Evolutionary conservation across 495 filamentous ascomycete species (phyloP).

Genomic region (Cryomyces antarcticus): DNA sequence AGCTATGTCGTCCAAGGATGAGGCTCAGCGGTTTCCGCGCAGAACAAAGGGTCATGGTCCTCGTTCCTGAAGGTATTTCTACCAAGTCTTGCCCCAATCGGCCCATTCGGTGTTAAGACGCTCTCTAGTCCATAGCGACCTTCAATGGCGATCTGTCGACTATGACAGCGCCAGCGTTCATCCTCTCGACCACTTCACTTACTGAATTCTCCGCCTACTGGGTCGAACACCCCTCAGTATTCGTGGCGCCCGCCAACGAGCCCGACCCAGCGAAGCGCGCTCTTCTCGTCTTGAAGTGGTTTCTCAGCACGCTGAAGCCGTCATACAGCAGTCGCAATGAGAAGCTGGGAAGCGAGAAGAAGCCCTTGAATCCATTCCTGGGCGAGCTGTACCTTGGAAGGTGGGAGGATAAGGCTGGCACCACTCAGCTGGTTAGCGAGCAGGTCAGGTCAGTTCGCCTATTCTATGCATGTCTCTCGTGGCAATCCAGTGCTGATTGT

Average conservation of each 20-base stretch:
- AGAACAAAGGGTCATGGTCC: constrained; percentile 16
- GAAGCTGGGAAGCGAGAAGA: constrained; percentile 69
- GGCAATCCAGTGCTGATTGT: neutral
- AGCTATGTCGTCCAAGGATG: neutral
- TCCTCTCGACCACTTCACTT: constrained; percentile 77
- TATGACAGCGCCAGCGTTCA: constrained; percentile 87
- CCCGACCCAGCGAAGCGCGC: constrained; percentile 64
- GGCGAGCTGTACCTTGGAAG: constrained; percentile 81
- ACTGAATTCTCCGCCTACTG: constrained; percentile 94
- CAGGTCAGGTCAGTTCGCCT: constrained; percentile 44
- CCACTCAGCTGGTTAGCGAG: constrained; percentile 42
- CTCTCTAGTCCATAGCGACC: constrained; percentile 56
- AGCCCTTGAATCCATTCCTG: constrained; percentile 56
- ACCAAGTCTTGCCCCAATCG: neutral
- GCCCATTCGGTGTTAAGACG: neutral
- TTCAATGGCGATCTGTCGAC: constrained; percentile 93
- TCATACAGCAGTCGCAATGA: constrained; percentile 84
- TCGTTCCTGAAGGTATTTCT: constrained; percentile 19
- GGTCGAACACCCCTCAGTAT: constrained; percentile 78
- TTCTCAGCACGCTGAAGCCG: constrained; percentile 84
- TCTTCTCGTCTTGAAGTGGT: constrained; percentile 86
- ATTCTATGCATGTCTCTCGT: too few relatives aligned
- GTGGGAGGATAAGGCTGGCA: constrained; percentile 62
- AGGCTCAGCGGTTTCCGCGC: constrained; percentile 16
- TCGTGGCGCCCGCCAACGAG: constrained; percentile 71